These are phyloP conservation scores for Lachnellula willkommii DNA, from an alignment of 2,329 filamentous ascomycete species.

Conservation along the genomic window DNA sequence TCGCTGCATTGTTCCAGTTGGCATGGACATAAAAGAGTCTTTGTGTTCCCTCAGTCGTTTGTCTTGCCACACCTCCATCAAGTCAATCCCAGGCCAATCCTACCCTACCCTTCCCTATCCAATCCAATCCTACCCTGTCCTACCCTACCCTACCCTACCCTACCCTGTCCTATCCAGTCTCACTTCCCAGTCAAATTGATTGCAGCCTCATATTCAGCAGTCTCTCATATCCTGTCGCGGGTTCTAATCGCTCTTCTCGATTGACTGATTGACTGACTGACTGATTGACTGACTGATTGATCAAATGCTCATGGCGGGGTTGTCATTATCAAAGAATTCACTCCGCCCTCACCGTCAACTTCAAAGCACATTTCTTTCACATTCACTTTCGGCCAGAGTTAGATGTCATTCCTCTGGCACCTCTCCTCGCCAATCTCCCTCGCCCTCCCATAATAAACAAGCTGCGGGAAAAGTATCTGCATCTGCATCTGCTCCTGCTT, in stretches of 20 bases:
- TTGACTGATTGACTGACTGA: no score
- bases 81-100: neutral
- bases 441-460: conserved; percentile 2
- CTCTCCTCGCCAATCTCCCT: conserved; percentile 17
- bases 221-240: neutral
- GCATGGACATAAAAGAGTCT: neutral
- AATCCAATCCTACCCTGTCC: neutral
- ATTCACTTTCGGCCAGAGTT: neutral
- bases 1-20: conserved; percentile 9
- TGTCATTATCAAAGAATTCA: conserved; percentile 14
- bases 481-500: no score
- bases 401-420: conserved; percentile 24
- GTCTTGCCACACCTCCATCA: neutral
- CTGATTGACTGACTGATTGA: no score
- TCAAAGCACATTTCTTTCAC: neutral
- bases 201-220: neutral
- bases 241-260: no score
- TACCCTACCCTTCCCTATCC: neutral
- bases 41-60: neutral
- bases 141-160: neutral
- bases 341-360: conserved; percentile 7
- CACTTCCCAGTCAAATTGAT: neutral
- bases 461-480: no score
- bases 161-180: neutral
- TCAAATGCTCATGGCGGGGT: conserved; percentile 15